A percentile compares a stretch with the other conserved stretches of the same genome.
phyloP scores from a whole-genome alignment of 192 early-diverging fungal species.

The Gaertneriomyces sp. region DNA sequence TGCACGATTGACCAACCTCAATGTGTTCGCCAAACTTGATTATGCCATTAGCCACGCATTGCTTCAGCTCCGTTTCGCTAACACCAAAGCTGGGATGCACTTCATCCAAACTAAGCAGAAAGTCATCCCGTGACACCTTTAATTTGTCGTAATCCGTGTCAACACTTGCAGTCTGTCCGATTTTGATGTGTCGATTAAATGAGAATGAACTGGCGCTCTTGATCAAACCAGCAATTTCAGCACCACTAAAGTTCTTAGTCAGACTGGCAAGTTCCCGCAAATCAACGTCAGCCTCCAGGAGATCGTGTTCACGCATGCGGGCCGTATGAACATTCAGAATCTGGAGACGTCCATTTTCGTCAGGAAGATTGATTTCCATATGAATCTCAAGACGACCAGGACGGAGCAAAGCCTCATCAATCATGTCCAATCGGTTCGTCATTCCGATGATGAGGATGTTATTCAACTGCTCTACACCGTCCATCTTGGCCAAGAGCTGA shows the following conservation, averaged over 20 bases:
- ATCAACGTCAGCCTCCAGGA: slow-evolving; percentile 78
- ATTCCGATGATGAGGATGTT: slow-evolving; percentile 98
- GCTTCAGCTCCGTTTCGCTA: slow-evolving; percentile 82
- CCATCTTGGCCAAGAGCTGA: slow-evolving; percentile 97
- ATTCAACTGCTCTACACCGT: slow-evolving; percentile 97
- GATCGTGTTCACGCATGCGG: slow-evolving; percentile 74
- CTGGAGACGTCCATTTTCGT: slow-evolving; percentile 86
- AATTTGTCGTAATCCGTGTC: slow-evolving; percentile 83
- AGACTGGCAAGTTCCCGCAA: slow-evolving; percentile 76
- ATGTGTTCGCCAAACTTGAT: slow-evolving; percentile 70
- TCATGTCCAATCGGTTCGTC: slow-evolving; percentile 97
- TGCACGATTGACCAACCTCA: slow-evolving; percentile 43
- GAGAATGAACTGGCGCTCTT: slow-evolving; percentile 92
- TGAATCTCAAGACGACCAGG: slow-evolving; percentile 95
- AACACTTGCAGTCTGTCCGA: slow-evolving; percentile 78
- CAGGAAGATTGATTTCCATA: slow-evolving; percentile 92
- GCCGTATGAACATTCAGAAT: slow-evolving; percentile 95
- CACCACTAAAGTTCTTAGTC: slow-evolving; percentile 97
- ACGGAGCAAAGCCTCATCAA: slow-evolving; percentile 95
- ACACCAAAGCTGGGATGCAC: slow-evolving; percentile 93
- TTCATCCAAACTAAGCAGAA: slow-evolving; percentile 85
- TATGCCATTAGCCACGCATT: slow-evolving; percentile 79
- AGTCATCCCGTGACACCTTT: slow-evolving; percentile 82
- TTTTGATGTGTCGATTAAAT: slow-evolving; percentile 91
- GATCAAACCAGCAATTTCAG: slow-evolving; percentile 87